These are phyloP conservation scores for Clausena lansium DNA, from an alignment of 345 rosid species.

Conservation along the genomic window DNA sequence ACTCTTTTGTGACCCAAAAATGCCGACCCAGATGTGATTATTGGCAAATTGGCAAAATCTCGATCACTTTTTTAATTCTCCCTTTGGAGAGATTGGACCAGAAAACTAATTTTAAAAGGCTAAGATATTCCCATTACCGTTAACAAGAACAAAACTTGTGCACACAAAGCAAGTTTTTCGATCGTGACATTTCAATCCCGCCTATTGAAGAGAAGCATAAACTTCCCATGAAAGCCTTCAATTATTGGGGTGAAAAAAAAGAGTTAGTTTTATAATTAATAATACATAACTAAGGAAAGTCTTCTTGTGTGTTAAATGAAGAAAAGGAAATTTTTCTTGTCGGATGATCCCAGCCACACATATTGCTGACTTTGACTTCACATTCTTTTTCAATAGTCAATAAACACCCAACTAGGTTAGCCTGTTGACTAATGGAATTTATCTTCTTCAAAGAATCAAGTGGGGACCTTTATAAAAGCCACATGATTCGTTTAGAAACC, in stretches of 20 bases:
- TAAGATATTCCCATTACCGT: too few species aligned
- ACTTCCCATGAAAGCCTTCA: neutral
- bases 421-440: neutral
- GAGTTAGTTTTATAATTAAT: too few species aligned
- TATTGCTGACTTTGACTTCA: neutral
- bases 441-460: neutral
- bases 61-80: neutral
- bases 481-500: too few species aligned
- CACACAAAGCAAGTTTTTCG: neutral
- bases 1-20: too few species aligned
- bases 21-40: neutral
- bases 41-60: neutral
- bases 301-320: neutral
- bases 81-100: neutral
- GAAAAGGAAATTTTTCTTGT: neutral
- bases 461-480: too few species aligned
- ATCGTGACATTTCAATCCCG: neutral
- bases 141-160: too few species aligned
- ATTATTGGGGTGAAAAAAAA: neutral
- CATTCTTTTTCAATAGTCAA: neutral
- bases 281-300: neutral
- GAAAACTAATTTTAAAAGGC: too few species aligned
- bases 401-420: neutral
- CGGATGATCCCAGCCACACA: neutral
- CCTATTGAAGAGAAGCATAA: neutral